Base-by-base conservation (phyloP, 257 asterid species). In the Ilex asprella region DNA sequence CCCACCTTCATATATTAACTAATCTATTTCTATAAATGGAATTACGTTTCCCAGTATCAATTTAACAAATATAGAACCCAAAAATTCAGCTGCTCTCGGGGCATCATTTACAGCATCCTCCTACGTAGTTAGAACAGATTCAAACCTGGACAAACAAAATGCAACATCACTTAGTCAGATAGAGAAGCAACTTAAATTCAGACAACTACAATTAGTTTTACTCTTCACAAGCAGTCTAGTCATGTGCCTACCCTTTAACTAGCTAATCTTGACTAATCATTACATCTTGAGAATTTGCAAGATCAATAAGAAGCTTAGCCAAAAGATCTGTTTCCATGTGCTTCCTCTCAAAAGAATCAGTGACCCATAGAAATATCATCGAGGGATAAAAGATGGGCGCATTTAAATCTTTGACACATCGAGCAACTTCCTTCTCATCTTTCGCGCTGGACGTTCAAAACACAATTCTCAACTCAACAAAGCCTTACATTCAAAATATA, bases 31-130 rank as follows among this genome's bases (percentile, higher is more conserved):
- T 29, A 83, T 70, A 43, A 87, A 81, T 29, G 93, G 31, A 8
- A 84, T 62, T 6, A 79, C 60, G 0, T 74, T 74, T 59, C 80
- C 88, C 35, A 71, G 44, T 14, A 76, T 68, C 50, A 79, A 64
- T 74, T 66, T 67, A 39, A 84, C 87, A 6, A 85, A 71, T 14
- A 79, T 74, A 39, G 71, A 71, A 41, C 88, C 90, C 11, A 82
- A 82, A 67, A 77, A 87, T 55, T 72, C 84, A 29, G 84, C 78
- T 31, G 95, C 93, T 79, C 63, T 78, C 21, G 91, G 91, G 69
- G 94, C 94, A 58, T 88, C 89, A 31, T 79, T 81, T 16, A 75
- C 86, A n/a, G 83, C 82, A 80, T 83, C 89, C 70, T 88, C 94
- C 73, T 83, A 67, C 55, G 67, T 70, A 10, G 63, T 71, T 9